These are phyloP conservation scores for Aeminium ludgeri DNA, from an alignment of 495 filamentous ascomycete species.

Conservation along the genomic window DNA sequence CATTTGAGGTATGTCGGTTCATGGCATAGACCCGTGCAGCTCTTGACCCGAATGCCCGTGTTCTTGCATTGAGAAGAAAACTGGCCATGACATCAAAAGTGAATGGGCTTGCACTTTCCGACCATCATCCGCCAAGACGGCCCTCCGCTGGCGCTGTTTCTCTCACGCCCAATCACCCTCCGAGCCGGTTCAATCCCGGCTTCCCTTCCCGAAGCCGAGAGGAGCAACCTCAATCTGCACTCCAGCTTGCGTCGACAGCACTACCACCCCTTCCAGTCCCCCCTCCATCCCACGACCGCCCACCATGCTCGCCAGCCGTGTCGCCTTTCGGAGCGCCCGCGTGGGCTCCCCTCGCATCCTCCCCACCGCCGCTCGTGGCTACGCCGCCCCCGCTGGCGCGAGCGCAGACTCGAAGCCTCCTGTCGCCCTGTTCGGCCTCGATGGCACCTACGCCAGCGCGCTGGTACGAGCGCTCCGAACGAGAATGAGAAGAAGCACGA, in stretches of 20 bases:
- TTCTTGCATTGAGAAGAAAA: no score
- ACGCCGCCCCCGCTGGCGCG: conserved; percentile 43
- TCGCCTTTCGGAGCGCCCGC: conserved; percentile 39
- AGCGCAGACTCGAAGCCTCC: conserved; percentile 49
- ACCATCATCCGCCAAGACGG: no score
- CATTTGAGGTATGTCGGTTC: no score
- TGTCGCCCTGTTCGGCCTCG: conserved; percentile 80
- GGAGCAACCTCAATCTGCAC: not conserved
- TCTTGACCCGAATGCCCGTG: no score
- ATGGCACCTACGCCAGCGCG: conserved; percentile 95
- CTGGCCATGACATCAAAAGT: no score
- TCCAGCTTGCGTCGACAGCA: not conserved
- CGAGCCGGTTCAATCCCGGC: not conserved
- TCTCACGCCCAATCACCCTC: not conserved
- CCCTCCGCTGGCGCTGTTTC: no score
- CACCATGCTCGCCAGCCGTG: conserved; percentile 48
- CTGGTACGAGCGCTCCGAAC: conserved; percentile 45
- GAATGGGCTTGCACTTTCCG: no score
- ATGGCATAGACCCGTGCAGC: no score
- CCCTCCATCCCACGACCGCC: conserved; percentile 8
- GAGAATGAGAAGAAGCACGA: not conserved
- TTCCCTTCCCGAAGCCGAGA: not conserved
- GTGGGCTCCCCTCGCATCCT: conserved; percentile 34
- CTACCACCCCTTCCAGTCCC: not conserved
- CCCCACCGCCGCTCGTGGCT: conserved; percentile 36